Base-by-base conservation (phyloP, 1,284 basidiomycete genomes). In the Apiotrichum gracile region DNA sequence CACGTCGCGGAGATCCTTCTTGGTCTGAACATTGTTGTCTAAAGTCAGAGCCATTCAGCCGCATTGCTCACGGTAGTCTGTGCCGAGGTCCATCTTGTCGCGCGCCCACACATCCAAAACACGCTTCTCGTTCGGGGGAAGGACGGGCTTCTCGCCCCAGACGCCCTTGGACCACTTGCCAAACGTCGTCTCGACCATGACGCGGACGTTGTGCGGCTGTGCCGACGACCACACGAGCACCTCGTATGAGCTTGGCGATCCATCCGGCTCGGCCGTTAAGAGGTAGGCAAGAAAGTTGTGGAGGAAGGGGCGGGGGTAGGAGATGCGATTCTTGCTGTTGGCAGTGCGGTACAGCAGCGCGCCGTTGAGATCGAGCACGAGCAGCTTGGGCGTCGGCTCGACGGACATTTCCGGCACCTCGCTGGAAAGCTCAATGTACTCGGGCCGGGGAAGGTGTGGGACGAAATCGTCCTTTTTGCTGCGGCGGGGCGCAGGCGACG, bases 301-400 rank as follows among this genome's bases (percentile, higher is more conserved):
- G 8, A 76, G 66, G 55, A 71, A 76, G 1, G 74, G 73, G 14
- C 74, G 63, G 2, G 71, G 69, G 51, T 67, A 60, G 0, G 62
- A 46, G 21, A 47, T 54, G 19, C 63, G 54, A 3, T 34, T 41
- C 19, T 21, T n/a, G n/a, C 51, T 41, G 19, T 54, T 49, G 21
- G 50, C 48, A 25, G 59, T 50, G 14, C 73, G 65, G 49, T 70
- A 73, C 14, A 76, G 54, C 33, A 76, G 51, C 16, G 73, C 70
- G 4, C 73, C 73, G 49, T 76, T 76, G n/a, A 76, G 57, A 49
- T 76, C 74, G 13, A 75, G 61, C 0, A 74, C 67, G 10, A 76
- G 55, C 14, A 76, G 64, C 55, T 74, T 76, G 9, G 50, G 58
- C 8, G 51, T 35, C 2, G 53, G 27, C 13, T 22, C 6, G 17